Conservation (phyloP, 1,284 basidiomycete species). For the Coniferiporia sulphurascens region DNA sequence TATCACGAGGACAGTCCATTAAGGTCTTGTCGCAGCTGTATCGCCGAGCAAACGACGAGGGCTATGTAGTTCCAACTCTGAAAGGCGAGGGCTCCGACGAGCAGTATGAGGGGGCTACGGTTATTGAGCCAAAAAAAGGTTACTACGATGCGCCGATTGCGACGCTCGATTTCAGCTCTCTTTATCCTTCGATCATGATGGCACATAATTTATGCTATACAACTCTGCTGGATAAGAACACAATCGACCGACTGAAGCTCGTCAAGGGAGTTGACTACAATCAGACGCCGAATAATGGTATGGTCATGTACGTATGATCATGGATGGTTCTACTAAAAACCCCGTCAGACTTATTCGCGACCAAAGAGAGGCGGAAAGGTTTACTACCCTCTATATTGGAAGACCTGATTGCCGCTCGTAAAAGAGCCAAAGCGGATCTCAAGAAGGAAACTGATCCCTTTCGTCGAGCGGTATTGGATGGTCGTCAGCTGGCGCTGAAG, state of each 20-base stretch:
- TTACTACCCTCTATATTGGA: conserved; percentile 88
- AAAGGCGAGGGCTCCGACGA: conserved; percentile 88
- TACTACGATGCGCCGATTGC: conserved; percentile 95
- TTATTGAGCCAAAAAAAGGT: conserved; percentile 91
- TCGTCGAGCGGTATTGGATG: conserved; percentile 90
- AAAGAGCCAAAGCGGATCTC: conserved; percentile 88
- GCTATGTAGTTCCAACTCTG: conserved; percentile 79
- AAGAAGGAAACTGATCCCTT: conserved; percentile 95
- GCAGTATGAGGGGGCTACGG: conserved; percentile 95
- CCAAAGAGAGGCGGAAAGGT: conserved; percentile 70
- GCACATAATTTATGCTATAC: conserved; percentile 97
- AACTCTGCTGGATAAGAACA: conserved; percentile 75
- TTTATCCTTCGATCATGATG: conserved; percentile 99
- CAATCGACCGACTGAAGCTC: conserved; percentile 72
- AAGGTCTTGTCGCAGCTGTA: conserved; percentile 93
- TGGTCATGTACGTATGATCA: conserved; percentile 17
- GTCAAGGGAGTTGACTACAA: conserved; percentile 86
- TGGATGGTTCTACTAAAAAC: neutral
- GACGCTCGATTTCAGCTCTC: conserved; percentile 93
- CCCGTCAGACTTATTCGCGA: conserved; percentile 77
- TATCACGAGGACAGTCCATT: conserved; percentile 92
- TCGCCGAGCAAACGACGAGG: conserved; percentile 83
- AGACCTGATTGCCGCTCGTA: conserved; percentile 86
- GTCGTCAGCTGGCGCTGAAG: conserved; percentile 91
- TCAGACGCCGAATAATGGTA: conserved; percentile 90